These are phyloP conservation scores for Eutypella sp. DNA, from an alignment of 2,329 filamentous ascomycete genomes.

Conservation along the genomic window DNA sequence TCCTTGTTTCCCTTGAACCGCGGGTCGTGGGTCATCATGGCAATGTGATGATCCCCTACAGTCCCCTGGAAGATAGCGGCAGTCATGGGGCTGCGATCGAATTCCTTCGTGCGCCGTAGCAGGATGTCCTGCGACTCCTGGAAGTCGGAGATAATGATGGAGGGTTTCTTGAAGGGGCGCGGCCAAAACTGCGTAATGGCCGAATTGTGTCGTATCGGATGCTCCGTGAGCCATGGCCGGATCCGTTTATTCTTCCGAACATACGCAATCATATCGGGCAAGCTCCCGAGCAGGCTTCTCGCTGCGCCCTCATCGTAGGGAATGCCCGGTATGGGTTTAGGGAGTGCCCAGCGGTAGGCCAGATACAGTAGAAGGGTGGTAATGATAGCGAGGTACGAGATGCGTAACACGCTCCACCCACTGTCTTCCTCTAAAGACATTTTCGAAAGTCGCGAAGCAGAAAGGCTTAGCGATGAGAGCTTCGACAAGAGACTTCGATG, in stretches of 20 bases:
- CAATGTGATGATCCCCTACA: constrained; percentile 27
- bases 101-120: constrained; percentile 26
- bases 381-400: constrained; percentile 1
- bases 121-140: constrained; percentile 29
- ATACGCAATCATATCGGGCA: constrained; percentile 14
- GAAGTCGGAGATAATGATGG: constrained; percentile 29
- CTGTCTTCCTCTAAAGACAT: not conserved
- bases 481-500: not conserved
- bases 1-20: constrained; percentile 28
- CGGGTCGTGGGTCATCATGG: constrained; percentile 27
- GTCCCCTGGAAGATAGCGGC: constrained; percentile 13
- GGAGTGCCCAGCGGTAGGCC: constrained; percentile 16
- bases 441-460: not conserved
- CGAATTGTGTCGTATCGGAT: constrained; percentile 11
- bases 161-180: constrained; percentile 25
- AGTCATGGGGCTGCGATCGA: constrained; percentile 24
- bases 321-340: constrained; percentile 25
- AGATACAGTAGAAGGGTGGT: constrained; percentile 4
- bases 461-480: not conserved
- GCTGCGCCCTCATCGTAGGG: constrained; percentile 19
- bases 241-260: constrained; percentile 7
- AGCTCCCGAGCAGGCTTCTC: constrained; percentile 17
- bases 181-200: constrained; percentile 31
- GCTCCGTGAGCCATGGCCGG: constrained; percentile 10
- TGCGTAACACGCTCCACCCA: not conserved